Evolutionary conservation across 208 protist species (phyloP), one percentile per base, ranked within the genome.

Genomic region (Trypanosomatidae sp.): DNA sequence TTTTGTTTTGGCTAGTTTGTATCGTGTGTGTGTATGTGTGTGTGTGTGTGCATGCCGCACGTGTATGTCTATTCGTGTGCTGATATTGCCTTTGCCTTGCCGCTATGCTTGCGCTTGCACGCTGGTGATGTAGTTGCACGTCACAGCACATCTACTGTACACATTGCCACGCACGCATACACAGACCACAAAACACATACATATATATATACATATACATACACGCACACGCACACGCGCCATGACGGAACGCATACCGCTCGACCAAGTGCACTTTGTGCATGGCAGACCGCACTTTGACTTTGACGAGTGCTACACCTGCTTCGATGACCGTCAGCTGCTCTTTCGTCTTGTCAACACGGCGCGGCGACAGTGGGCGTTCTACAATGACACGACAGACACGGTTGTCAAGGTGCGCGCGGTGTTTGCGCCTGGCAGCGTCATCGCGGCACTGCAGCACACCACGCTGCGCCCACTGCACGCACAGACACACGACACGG

Each of bases 301-400:
- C 19, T 74, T 47, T 18, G 56, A 81, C 28, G 61, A 78, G 48
- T 60, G 78, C 47, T 74, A 75, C 45, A 27, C 44, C 32, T 80
- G 78, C 40, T 88, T 88, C 46, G 75, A 81, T 25, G 56, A 66
- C 24, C 58, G 57, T 30, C 65, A 75, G 23, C 53, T 81, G 19
- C 61, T 84, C 4, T 88, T 73, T 33, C 73, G 78, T 26, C 51
- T 88, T 8, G 78, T 88, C 20, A 62, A 82, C 40, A 28, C 55
- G 0, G 39, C 52, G 32, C 56, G 48, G 33, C 33, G 68, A 6
- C 53, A 48, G 33, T 88, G 78, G 74, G 64, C 66, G 20, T 84
- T 82, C 48, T 88, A 78, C 58, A 88, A 88, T 64, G 74, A 84
- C 53, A 88, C 73, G n/a, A 49, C 43, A 0, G 64, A 75, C 47